Evolutionary conservation across 2,329 filamentous ascomycete species (phyloP), one percentile per base, ranked within the genome.

Genomic region (Rhytidhysteron rufulum): DNA sequence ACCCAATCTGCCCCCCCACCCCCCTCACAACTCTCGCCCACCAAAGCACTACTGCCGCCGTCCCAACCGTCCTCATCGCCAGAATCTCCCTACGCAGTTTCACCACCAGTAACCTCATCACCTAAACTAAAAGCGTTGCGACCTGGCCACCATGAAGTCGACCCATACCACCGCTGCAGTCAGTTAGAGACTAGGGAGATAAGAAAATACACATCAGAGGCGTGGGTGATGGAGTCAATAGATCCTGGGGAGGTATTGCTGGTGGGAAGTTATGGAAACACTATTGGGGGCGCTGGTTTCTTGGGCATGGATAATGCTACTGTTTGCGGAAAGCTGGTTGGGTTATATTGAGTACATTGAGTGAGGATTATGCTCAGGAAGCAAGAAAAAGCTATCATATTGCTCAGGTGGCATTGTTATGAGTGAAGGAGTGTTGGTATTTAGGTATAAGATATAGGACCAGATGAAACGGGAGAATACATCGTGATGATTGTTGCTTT

Each of bases 71-170:
- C 31, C 48, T 51, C 47, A 51, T 51, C n/a, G n/a, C n/a, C n/a
- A n/a, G 29, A 55, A 59, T 41, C 51, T 55, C 15, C 58, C 34
- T 7, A 39, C 50, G n/a, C 31, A 59, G 31, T 32, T 60, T 50
- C 10, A 44, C 44, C 8, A 58, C 39, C 30, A 55, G 32, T 7
- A 31, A 40, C 15, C 57, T 52, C 51, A 59, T 59, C n/a, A 48
- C 48, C 15, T 57, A 51, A 43, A 58, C 56, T 5, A 60, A 40
- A 17, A 59, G 30, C 22, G 50, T 48, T 6, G 55, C 52, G 7
- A 47, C 52, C 0, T 58, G 39, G 3, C 57, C 56, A n/a, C 56
- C 56, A 37, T 60, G 57, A 17, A 58, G 29, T n/a, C 50, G 38
- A 15, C 40, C 20, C 10, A 42, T 33, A 2, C 47, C 52, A 6